Evolutionary conservation across 176 grass and related monocot genomes (phyloP).

Genomic region (Zizania latifolia): DNA sequence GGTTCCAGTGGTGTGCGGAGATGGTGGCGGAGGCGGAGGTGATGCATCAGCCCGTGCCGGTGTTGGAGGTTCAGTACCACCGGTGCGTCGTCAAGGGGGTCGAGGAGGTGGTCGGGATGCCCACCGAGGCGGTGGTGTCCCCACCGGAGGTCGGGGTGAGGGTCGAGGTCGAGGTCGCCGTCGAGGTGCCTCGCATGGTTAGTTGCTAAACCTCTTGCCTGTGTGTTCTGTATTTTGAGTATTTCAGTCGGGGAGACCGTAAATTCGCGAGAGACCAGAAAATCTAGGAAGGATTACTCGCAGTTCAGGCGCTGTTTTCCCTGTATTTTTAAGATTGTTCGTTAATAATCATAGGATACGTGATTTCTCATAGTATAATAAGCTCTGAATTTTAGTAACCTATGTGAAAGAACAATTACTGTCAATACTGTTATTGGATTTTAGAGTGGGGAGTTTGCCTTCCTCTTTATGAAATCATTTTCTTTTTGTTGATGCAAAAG

Average conservation of each 20-base stretch:
- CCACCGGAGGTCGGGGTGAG: slow-evolving; percentile 22
- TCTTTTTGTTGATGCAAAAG: slow-evolving; percentile 36
- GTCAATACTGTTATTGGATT: background rate
- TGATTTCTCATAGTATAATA: background rate
- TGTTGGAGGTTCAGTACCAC: slow-evolving; percentile 46
- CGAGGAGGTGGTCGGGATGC: slow-evolving; percentile 39
- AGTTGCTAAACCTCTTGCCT: slow-evolving; percentile 21
- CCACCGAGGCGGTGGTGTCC: slow-evolving; percentile 16
- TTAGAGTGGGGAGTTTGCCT: background rate
- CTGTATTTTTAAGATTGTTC: background rate
- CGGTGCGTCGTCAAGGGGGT: slow-evolving; percentile 36
- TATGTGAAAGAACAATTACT: too few species aligned
- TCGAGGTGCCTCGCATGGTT: slow-evolving; percentile 44
- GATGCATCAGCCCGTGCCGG: slow-evolving; percentile 56
- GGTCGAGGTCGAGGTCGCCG: slow-evolving; percentile 39
- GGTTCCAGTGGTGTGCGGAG: background rate
- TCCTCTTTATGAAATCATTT: slow-evolving; percentile 1
- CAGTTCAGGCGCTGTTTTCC: too few species aligned
- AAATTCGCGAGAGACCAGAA: background rate
- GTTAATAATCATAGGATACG: background rate
- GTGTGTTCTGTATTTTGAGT: background rate
- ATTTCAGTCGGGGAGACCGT: background rate
- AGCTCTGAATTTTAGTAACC: background rate
- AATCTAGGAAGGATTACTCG: background rate
- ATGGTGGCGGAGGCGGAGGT: slow-evolving; percentile 90